Evolutionary conservation across 2,329 filamentous ascomycete genomes (phyloP), one percentile per base, ranked within the genome.

Genomic region (Alternaria hordeiaustralica): DNA sequence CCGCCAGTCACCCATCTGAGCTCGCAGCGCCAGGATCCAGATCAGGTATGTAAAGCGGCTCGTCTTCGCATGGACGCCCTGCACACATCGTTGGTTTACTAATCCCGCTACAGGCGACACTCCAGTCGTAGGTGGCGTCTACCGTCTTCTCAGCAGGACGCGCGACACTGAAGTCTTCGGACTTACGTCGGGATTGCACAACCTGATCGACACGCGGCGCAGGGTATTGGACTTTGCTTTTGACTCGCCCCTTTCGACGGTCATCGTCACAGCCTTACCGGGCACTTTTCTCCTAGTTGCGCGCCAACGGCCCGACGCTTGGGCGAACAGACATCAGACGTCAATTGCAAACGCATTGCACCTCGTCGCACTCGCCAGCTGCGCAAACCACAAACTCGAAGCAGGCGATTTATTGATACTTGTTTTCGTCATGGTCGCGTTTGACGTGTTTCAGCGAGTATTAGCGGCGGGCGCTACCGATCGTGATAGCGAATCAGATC

Each of bases 371-470:
- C 63, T 76, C 41, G 65, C 66, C 25, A 72, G 69, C 54, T 66
- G 74, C 59, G 70, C 66, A 30, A 66, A 69, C 51, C 70, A 73
- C 46, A 58, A 47, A 44, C 25, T 69, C 36, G 67, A 66, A 13
- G 58, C 67, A 28, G 61, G 67, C 50, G 71, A 77, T 62, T 60
- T 74, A 55, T 45, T 76, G 26, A 67, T 73, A 21, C 64, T 69
- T 44, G 66, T 71, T 41, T 67, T 77, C 63, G 73, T 77, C 67
- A 76, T 78, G 74, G 71, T 72, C 46, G 71, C 68, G 60, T 77
- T 77, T 58, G 75, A 78, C 63, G 69, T 71, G 63, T 73, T 75
- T 64, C 72, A 74, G 64, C 64, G 64, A 43, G 61, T 60, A 18
- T 18, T 69, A 47, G 58, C 57, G 51, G 33, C 43, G 53, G 66